Evolutionary conservation across 2,329 filamentous ascomycete species (phyloP).

Genomic region (Ophiostoma sp.): DNA sequence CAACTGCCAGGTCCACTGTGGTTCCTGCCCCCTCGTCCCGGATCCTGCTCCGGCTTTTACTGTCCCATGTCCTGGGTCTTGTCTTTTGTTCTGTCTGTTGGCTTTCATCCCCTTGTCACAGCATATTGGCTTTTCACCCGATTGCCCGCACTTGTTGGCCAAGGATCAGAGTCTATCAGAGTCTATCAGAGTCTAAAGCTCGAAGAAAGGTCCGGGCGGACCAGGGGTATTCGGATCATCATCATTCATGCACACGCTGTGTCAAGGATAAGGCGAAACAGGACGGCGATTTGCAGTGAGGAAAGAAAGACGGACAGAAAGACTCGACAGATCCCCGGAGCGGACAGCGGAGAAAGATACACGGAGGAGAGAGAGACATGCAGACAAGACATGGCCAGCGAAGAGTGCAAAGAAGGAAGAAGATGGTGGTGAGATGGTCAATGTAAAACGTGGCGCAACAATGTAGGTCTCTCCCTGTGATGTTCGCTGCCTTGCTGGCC

Average conservation of each 20-base stretch:
- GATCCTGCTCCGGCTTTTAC: background rate
- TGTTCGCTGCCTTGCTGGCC: background rate
- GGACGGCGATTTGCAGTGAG: background rate
- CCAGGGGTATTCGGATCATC: background rate
- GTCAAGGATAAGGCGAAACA: background rate
- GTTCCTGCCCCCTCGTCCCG: background rate
- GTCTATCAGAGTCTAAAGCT: too few species aligned
- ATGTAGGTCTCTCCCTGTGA: background rate
- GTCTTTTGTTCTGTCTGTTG: background rate
- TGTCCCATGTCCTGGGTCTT: too few species aligned
- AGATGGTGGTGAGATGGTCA: background rate
- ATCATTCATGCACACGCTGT: background rate
- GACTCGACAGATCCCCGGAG: background rate
- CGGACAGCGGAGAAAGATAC: background rate
- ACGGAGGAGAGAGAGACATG: conserved; percentile 3
- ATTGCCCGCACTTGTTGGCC: background rate
- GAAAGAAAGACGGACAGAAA: background rate
- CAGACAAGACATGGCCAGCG: conserved; percentile 3
- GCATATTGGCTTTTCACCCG: background rate
- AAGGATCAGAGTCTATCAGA: background rate
- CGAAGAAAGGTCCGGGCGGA: background rate
- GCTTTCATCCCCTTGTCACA: background rate
- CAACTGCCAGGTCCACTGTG: background rate
- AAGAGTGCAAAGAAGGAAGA: background rate
- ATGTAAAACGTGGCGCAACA: conserved; percentile 7